Base-by-base conservation (phyloP, 306 rosid genomes). In the Pueraria montana region DNA sequence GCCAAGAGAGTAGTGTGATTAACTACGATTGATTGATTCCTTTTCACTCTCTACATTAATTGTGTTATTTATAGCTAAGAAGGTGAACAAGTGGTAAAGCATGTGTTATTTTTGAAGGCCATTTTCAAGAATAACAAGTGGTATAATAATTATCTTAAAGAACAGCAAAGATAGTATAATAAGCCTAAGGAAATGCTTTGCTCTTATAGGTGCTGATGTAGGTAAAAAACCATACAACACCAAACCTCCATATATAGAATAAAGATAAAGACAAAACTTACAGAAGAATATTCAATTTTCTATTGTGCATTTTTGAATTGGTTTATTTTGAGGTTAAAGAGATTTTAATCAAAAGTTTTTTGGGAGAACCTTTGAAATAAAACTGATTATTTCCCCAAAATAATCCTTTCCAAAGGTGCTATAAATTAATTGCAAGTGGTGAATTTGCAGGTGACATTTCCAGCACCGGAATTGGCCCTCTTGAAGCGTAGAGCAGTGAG, bases 381-480 rank as follows among this genome's bases (percentile, higher is more conserved):
- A 30, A 32, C 70, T 32, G 49, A 34, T 34, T 8, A 71, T 71
- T 72, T 11, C 62, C 77, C 3, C 4, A 49, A 48, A 78, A 49
- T 21, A 78, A 50, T 49, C 42, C 56, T 49, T 78, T 66, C 12
- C 74, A 34, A 46, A 48, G 13, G 23, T 52, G 18, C 18, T 53
- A 30, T 24, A 21, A 16, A 24, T 61, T 59, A 81, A 58, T 87
- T 88, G 96, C 94, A 91, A 42, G 90, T 50, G 69, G 92, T 86
- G 89, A 93, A 93, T 50, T 86, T 91, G 95, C 98, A 95, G 58
- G 89, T 77, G 79, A 90, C 88, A 80, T 42, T 84, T 18, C 89
- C 92, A 63, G 83, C 53, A 23, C 98, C 98, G 8, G 94, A 90
- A 69, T 95, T 95, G 32, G 94, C 95, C 72, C 90, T 89, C 83